Evolutionary conservation across 1,284 basidiomycete genomes (phyloP).

Genomic region (Austropuccinia psidii): DNA sequence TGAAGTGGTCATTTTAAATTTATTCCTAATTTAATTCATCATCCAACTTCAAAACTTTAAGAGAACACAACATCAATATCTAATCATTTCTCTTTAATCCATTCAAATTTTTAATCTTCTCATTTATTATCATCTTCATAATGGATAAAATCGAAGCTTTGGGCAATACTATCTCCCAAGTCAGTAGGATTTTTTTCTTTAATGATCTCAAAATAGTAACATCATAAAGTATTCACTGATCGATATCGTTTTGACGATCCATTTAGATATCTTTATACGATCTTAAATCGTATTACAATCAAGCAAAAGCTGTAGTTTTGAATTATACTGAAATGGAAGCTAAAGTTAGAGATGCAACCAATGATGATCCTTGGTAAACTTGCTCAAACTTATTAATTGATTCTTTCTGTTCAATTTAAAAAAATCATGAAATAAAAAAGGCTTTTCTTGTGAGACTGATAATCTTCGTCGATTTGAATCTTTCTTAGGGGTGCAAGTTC

Average conservation of each 20-base stretch:
- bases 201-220: background rate
- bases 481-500: constrained; percentile 83
- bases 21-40: no score
- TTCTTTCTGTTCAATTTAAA: background rate
- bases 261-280: constrained; percentile 69
- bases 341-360: constrained; percentile 94
- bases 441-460: background rate
- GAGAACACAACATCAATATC: no score
- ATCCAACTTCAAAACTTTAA: no score
- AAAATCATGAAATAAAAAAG: background rate
- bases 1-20: no score
- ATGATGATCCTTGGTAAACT: constrained; percentile 88
- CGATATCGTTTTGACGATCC: no score
- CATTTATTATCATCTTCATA: background rate
- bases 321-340: constrained; percentile 96
- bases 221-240: background rate
- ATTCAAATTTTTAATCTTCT: no score
- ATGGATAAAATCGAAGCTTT: constrained; percentile 58
- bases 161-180: constrained; percentile 59
- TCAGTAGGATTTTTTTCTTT: background rate
- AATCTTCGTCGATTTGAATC: constrained; percentile 13
- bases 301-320: constrained; percentile 57
- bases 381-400: constrained; percentile 26
- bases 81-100: no score
- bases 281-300: constrained; percentile 68